Conservation (phyloP, 1,139 yeast species). For the Scheffersomyces parashehatae region DNA sequence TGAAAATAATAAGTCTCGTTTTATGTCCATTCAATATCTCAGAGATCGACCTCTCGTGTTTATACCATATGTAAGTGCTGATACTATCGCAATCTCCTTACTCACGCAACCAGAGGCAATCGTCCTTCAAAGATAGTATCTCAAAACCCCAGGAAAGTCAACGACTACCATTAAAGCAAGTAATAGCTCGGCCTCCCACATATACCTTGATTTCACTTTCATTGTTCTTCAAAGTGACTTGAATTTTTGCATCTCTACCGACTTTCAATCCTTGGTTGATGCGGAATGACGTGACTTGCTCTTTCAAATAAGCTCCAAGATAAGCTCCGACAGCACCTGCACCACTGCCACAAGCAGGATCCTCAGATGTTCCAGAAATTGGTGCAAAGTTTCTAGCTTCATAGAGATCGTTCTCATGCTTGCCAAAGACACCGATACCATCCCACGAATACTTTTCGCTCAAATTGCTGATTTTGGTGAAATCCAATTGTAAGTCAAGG, state of each 20-base stretch:
- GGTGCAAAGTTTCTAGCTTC: constrained; percentile 47
- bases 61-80: too few relatives aligned
- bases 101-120: too few relatives aligned
- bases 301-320: not conserved
- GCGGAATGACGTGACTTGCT: not conserved
- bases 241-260: constrained; percentile 2
- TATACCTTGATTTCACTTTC: constrained; percentile 19
- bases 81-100: too few relatives aligned
- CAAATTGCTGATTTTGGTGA: constrained; percentile 16
- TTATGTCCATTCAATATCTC: too few relatives aligned
- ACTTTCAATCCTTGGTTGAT: constrained; percentile 4
- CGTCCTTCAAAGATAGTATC: too few relatives aligned
- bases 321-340: constrained; percentile 36
- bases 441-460: constrained; percentile 19
- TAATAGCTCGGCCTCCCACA: constrained; percentile 31
- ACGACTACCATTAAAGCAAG: constrained; percentile 33
- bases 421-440: constrained; percentile 42
- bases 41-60: too few relatives aligned
- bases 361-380: constrained; percentile 35
- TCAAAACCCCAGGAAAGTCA: too few relatives aligned
- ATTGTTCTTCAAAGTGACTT: constrained; percentile 2
- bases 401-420: constrained; percentile 15
- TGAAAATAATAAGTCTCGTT: too few relatives aligned
- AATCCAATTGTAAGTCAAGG: constrained; percentile 28
- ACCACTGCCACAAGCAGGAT: constrained; percentile 57